Percentiles rank a stretch among this genome's conserved stretches.
phyloP scores from a whole-genome alignment of 805 yeast genomes.

The Wickerhamomyces hampshirensis region DNA sequence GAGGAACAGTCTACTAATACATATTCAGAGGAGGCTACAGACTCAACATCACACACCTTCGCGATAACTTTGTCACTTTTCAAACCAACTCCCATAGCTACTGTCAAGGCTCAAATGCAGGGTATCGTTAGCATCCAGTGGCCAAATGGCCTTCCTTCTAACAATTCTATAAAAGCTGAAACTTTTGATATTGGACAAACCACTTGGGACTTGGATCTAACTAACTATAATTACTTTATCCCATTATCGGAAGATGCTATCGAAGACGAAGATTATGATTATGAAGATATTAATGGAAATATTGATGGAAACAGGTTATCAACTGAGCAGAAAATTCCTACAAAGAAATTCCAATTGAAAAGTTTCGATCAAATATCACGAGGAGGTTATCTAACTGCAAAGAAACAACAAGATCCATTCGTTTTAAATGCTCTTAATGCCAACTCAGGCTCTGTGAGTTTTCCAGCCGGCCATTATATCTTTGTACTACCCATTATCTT shows the following conservation, averaged over 20 bases:
- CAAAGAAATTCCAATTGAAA: slow-evolving; percentile 9
- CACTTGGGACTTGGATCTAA: slow-evolving; percentile 40
- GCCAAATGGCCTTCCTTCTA: slow-evolving; percentile 50
- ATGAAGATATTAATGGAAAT: slow-evolving; percentile 5
- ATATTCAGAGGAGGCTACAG: slow-evolving; percentile 31
- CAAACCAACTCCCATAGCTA: slow-evolving; percentile 34
- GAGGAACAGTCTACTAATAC: slow-evolving; percentile 29
- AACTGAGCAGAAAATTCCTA: slow-evolving; percentile 13
- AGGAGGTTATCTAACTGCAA: slow-evolving; percentile 12
- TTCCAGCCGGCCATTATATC: slow-evolving; percentile 65
- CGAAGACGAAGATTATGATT: slow-evolving; percentile 16
- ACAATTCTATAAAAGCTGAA: slow-evolving; percentile 39
- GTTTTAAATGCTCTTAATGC: slow-evolving; percentile 12
- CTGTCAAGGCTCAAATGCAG: slow-evolving; percentile 37
- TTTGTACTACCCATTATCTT: slow-evolving; percentile 60
- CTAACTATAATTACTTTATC: slow-evolving; percentile 41
- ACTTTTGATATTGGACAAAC: slow-evolving; percentile 42
- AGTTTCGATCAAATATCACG: slow-evolving; percentile 13
- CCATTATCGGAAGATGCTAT: slow-evolving; percentile 22
- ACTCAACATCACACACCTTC: slow-evolving; percentile 45
- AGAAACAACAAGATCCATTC: slow-evolving; percentile 13
- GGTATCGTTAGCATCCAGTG: slow-evolving; percentile 43
- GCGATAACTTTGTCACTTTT: slow-evolving; percentile 44
- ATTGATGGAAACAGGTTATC: slow-evolving; percentile 7
- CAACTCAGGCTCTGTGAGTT: slow-evolving; percentile 10